Base-by-base conservation (phyloP, 2,329 filamentous ascomycete species). In the Cadophora gregata region DNA sequence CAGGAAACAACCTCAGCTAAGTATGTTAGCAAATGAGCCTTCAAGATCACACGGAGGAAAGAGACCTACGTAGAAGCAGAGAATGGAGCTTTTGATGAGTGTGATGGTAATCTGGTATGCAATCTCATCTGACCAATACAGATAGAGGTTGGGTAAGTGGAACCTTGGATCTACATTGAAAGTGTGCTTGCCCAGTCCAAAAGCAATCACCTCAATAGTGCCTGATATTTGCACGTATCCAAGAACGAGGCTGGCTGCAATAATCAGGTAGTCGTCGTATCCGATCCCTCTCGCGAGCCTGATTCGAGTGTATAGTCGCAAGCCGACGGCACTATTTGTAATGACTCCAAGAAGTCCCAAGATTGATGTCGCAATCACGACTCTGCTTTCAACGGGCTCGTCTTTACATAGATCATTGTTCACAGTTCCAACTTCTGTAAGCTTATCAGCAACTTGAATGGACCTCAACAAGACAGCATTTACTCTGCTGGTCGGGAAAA, bases 81-180 rank as follows among this genome's bases (percentile, higher is more conserved):
- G 19, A 21, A 62, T 62, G 5, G 59, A 62, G 45, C 59, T 21
- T 51, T 62, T 62, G 25, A 50, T 31, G 4, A 51, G 25, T 12
- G 59, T 25, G 25, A 62, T 62, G 12, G 33, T 25, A 31, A 62
- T n/a, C 29, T 62, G 45, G n/a, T 61, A 61, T 1, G 29, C n/a
- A 3, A 61, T 61, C 59, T 61, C 59, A 27, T 61, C 45, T 4
- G 45, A 29, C 59, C 42, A 61, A 38, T 61, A 61, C 10, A 61
- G 59, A 10, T 29, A 47, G 27, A 61, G 59, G 24, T 42, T 47
- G 42, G 59, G 59, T 1, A 33, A 10, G 24, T 47, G 16, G 12
- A 47, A 47, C 27, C 50, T 60, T 14, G 58, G 59, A 21, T 50
- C 45, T 12, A 61, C 59, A n/a, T 61, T 61, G 42, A 61, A 61